Percentiles rank a stretch among this genome's conserved stretches.
Conservation (phyloP, 2,329 filamentous ascomycete genomes). For the Colletotrichum sojae region DNA sequence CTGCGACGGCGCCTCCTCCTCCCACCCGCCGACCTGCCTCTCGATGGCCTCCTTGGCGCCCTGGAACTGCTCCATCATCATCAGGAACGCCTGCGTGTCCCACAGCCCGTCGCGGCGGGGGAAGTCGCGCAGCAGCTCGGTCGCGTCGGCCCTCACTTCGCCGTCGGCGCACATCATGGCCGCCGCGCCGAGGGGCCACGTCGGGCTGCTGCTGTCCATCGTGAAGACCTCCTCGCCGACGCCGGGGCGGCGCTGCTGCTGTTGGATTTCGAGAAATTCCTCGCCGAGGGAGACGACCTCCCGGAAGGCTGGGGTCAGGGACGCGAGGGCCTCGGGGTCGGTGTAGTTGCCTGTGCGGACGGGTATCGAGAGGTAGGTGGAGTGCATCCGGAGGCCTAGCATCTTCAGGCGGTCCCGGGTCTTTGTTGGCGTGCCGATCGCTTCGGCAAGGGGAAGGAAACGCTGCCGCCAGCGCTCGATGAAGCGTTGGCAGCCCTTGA, state of each 20-base stretch:
- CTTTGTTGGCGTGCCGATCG: constrained; percentile 1
- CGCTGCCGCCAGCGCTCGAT: constrained; percentile 22
- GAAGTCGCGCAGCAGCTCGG: constrained; percentile 56
- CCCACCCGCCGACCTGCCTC: not conserved
- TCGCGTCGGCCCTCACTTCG: constrained; percentile 55
- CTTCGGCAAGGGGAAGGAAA: constrained; percentile 43
- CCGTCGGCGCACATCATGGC: constrained; percentile 57
- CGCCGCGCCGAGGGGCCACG: constrained; percentile 58
- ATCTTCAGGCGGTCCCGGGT: constrained; percentile 13
- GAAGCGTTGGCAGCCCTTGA: constrained; percentile 39
- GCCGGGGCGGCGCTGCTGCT: not conserved
- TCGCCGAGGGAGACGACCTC: constrained; percentile 18
- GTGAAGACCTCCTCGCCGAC: constrained; percentile 23
- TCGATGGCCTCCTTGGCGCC: not conserved
- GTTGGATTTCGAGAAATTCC: constrained; percentile 14
- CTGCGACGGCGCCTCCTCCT: constrained; percentile 2
- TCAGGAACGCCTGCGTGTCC: constrained; percentile 56
- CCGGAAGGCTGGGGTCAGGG: constrained; percentile 57
- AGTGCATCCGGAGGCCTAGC: constrained; percentile 29
- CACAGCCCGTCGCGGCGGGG: constrained; percentile 61
- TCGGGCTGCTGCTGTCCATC: constrained; percentile 45
- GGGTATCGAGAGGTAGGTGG: constrained; percentile 47
- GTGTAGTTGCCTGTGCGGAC: constrained; percentile 46
- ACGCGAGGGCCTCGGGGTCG: constrained; percentile 51
- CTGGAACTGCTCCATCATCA: constrained; percentile 45